Evolutionary conservation across 805 yeast species (phyloP), one percentile per base, ranked within the genome.

Genomic region (Nakazawaea populi): DNA sequence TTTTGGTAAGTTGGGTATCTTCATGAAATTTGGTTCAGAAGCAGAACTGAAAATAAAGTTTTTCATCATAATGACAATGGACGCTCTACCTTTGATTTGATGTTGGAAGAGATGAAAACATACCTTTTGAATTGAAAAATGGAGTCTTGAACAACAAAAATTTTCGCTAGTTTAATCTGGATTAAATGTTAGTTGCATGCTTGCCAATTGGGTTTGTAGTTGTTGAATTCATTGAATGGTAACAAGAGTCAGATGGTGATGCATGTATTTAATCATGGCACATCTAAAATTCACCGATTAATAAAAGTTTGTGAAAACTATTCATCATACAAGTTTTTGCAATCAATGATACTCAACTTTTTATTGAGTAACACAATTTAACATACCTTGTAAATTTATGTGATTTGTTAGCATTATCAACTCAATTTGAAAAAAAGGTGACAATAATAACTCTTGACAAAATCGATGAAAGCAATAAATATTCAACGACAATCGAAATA

Each of bases 251-350:
- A 89, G 96, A 86, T 89, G 96, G 96, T 89, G 96, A 89, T 89
- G 96, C 96, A 89, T 89, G 96, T 81, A 70, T 48, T 58, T 73
- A 72, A 79, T 83, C 87, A 87, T 71, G 86, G 94, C 84, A 83
- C 94, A 87, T 76, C 75, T 66, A 64, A 77, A 79, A 62, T 64
- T 77, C 80, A 69, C 80, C 80, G 77, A 73, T 74, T 69, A 64
- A 35, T 37, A 32, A 42, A 50, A 64, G 62, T 61, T 66, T 58
- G 57, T 57, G 59, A 42, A 57, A 60, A 67, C 64, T 67, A 62
- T 59, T 67, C 71, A 68, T 68, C 71, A 67, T 64, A 34, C 56
- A 48, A 47, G 52, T 48, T 40, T 9, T 24, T 40, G 8, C n/a
- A 10, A 34, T 34, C 36, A 34, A 34, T 34, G 12, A 34, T 34